Percentiles rank a stretch among this genome's conserved stretches.
Evolutionary conservation across 2,329 filamentous ascomycete species (phyloP).

Genomic region (Acephala macrosclerotiorum): DNA sequence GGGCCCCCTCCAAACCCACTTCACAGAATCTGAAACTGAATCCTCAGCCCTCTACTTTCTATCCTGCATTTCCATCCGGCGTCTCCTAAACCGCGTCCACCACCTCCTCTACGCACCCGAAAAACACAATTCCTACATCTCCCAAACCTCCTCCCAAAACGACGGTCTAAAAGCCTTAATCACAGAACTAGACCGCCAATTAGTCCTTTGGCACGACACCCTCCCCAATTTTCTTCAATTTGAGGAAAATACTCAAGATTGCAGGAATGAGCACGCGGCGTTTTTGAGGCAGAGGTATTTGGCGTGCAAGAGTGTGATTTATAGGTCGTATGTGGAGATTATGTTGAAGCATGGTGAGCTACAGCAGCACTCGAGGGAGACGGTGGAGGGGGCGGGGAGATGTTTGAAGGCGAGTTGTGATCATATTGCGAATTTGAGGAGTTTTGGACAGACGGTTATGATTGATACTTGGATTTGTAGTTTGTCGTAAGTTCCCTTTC

Average conservation of each 20-base stretch:
- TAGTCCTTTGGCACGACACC: conserved; percentile 57
- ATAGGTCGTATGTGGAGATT: conserved; percentile 57
- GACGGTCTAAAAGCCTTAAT: conserved; percentile 27
- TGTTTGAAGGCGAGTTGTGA: conserved; percentile 51
- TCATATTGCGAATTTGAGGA: conserved; percentile 56
- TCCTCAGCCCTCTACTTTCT: conserved; percentile 60
- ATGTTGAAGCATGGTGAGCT: conserved; percentile 36
- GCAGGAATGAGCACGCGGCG: conserved; percentile 51
- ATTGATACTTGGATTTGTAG: conserved; percentile 64
- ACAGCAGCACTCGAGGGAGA: conserved; percentile 16
- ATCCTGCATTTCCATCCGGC: conserved; percentile 59
- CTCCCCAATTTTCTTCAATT: conserved; percentile 53
- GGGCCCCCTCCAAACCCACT: conserved; percentile 55
- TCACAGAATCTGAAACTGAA: conserved; percentile 44
- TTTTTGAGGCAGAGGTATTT: conserved; percentile 60
- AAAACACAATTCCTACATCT: conserved; percentile 31
- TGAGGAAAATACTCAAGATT: conserved; percentile 43
- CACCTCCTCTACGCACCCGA: conserved; percentile 56
- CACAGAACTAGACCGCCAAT: conserved; percentile 54
- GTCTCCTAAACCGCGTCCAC: conserved; percentile 55
- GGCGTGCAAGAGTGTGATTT: conserved; percentile 60
- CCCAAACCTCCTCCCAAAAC: neutral
- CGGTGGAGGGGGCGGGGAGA: conserved; percentile 36
- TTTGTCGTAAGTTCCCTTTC: conserved; percentile 51
- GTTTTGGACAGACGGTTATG: conserved; percentile 57